Base-by-base conservation (phyloP, 352 stramenopile species). In the Thalassiosira mediterranea region DNA sequence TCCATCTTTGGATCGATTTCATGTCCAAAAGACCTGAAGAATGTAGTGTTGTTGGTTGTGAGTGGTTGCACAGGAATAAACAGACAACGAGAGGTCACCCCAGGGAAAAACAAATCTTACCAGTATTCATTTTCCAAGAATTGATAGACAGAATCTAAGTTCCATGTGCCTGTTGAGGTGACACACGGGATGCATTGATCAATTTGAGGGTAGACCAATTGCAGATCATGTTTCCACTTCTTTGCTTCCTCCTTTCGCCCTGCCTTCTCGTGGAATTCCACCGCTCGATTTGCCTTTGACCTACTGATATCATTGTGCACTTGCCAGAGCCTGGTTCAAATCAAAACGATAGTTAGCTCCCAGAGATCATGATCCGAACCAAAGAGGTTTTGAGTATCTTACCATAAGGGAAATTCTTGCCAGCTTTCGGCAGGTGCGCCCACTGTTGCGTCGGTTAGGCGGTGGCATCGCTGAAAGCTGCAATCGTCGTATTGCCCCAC, bases 281-380 rank as follows among this genome's bases (percentile, higher is more conserved):
- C 42, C 44, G 60, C 56, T 75, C 81, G 61, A 4, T 77, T 63
- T 8, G 76, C 48, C 37, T 90, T 60, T 25, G 61, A 64, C 19
- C 86, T 66, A 23, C 54, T 86, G 26, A 93, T 60, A 53, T 88
- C 77, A 69, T 93, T 93, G 46, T 93, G 85, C 23, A 86, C 56
- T 70, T 91, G 72, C 84, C 84, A 64, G 3, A 51, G 3, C n/a
- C n/a, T n/a, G 37, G n/a, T n/a, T n/a, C n/a, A n/a, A n/a, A n/a
- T n/a, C n/a, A n/a, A n/a, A n/a, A n/a, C n/a, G n/a, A n/a, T n/a
- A n/a, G n/a, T n/a, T n/a, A n/a, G n/a, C n/a, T n/a, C n/a, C n/a
- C n/a, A n/a, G n/a, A n/a, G n/a, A n/a, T n/a, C n/a, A n/a, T n/a
- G n/a, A n/a, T n/a, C n/a, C n/a, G n/a, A n/a, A n/a, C n/a, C n/a